A percentile compares a stretch with the other conserved stretches of the same genome.
phyloP scores from a whole-genome alignment of 148 eudicot species.

The Camellia lanceoleosa region DNA sequence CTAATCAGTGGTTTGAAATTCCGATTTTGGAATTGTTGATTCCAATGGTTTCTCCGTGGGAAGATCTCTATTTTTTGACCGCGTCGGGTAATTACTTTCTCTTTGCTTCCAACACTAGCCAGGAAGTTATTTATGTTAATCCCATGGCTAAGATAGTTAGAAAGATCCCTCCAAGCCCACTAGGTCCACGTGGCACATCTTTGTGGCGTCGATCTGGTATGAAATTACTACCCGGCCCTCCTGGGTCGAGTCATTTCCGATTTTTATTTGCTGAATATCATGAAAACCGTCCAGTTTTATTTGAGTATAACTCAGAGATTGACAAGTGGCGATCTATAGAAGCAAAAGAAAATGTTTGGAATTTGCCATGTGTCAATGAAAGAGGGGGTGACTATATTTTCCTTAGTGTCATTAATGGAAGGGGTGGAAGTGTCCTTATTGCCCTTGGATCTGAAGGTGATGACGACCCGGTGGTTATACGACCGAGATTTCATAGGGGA shows the following conservation, averaged over 20 bases:
- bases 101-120: conserved; percentile 33
- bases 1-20: conserved; percentile 31
- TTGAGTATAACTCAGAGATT: conserved; percentile 26
- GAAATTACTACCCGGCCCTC: conserved; percentile 29
- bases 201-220: conserved; percentile 41
- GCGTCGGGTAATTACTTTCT: conserved; percentile 36
- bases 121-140: conserved; percentile 35
- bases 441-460: conserved; percentile 4
- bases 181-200: conserved; percentile 43
- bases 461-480: conserved; percentile 26
- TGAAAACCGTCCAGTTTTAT: conserved; percentile 23
- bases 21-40: conserved; percentile 22
- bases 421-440: conserved; percentile 26
- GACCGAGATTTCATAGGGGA: conserved; percentile 25
- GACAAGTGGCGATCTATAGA: conserved; percentile 26
- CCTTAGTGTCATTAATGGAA: conserved; percentile 29
- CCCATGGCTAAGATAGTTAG: conserved; percentile 22
- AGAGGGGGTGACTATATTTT: conserved; percentile 9
- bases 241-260: conserved; percentile 18
- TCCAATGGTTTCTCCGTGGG: conserved; percentile 24
- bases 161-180: conserved; percentile 38
- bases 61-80: conserved; percentile 31
- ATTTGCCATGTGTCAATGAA: conserved; percentile 10
- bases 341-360: conserved; percentile 13
- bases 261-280: conserved; percentile 30